Evolutionary conservation across 495 filamentous ascomycete genomes (phyloP).

Genomic region (Glutinoglossum americanum): DNA sequence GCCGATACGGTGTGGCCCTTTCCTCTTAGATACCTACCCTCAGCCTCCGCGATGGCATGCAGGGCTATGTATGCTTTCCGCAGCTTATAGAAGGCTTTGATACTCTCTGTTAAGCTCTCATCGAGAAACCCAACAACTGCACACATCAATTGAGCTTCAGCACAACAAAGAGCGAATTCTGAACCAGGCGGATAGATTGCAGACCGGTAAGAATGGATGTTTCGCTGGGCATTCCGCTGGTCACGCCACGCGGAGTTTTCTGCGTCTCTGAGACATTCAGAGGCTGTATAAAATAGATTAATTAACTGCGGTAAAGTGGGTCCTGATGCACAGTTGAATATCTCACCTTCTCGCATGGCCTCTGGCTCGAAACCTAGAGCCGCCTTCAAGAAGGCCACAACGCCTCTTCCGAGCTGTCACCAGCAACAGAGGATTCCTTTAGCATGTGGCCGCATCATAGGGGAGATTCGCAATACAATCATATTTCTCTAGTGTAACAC

Average conservation of each 20-base stretch:
- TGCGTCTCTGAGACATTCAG: conserved; percentile 49
- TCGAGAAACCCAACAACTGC: conserved; percentile 78
- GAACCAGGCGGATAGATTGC: conserved; percentile 60
- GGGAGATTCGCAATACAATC: not conserved
- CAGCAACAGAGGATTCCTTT: not conserved
- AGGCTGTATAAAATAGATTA: conserved; percentile 26
- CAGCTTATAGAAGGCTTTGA: conserved; percentile 83
- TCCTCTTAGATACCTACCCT: conserved; percentile 29
- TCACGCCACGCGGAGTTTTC: conserved; percentile 60
- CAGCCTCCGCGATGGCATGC: conserved; percentile 47
- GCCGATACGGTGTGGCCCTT: not conserved
- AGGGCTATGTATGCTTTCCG: conserved; percentile 75
- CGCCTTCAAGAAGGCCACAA: conserved; percentile 66
- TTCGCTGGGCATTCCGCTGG: conserved; percentile 46
- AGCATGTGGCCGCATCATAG: not conserved
- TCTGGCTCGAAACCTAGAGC: conserved; percentile 86
- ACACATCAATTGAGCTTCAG: conserved; percentile 70
- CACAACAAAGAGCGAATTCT: conserved; percentile 62
- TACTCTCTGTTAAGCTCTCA: conserved; percentile 77
- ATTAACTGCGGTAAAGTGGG: not conserved
- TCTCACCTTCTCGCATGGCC: conserved; percentile 64
- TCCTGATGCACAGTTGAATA: not conserved
- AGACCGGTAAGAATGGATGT: conserved; percentile 28
- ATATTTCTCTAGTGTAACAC: not conserved
- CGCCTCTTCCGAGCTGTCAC: conserved; percentile 48